Evolutionary conservation across 768 basidiomycete genomes (phyloP).

Genomic region (Lenzites betulinus): DNA sequence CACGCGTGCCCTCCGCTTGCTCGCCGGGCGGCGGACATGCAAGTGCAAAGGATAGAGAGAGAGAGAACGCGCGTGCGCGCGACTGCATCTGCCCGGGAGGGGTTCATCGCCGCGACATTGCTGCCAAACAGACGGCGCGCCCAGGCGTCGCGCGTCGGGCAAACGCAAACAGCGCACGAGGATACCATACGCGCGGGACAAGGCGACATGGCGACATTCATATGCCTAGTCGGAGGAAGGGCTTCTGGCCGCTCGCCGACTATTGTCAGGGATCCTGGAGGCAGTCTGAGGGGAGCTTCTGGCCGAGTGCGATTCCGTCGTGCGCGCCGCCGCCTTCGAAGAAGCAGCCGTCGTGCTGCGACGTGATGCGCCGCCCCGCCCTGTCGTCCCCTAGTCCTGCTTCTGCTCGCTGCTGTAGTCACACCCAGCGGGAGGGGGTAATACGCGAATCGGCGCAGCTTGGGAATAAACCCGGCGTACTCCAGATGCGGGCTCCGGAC

Average conservation of each 20-base stretch:
- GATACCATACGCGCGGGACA: too few species aligned
- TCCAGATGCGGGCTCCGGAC: background rate
- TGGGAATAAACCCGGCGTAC: background rate
- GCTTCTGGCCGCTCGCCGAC: too few species aligned
- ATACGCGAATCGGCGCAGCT: background rate
- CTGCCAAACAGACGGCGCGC: too few species aligned
- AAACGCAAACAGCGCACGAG: background rate
- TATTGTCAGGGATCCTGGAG: too few species aligned
- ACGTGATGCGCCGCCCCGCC: slow-evolving; percentile 4
- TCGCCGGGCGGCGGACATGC: too few species aligned
- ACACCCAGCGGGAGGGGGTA: background rate
- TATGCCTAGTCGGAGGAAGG: too few species aligned
- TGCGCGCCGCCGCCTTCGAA: background rate
- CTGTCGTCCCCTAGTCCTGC: background rate
- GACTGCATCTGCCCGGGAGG: too few species aligned
- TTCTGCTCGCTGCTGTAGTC: background rate
- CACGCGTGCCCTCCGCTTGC: too few species aligned
- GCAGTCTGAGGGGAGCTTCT: background rate
- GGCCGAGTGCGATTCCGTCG: slow-evolving; percentile 5
- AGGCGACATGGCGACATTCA: too few species aligned
- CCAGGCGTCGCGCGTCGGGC: background rate
- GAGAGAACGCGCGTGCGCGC: too few species aligned
- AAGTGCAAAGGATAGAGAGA: too few species aligned
- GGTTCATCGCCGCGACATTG: too few species aligned
- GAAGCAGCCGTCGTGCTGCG: background rate